phyloP scores from a whole-genome alignment of 2,329 filamentous ascomycete species.

The Orbilia brochopaga region DNA sequence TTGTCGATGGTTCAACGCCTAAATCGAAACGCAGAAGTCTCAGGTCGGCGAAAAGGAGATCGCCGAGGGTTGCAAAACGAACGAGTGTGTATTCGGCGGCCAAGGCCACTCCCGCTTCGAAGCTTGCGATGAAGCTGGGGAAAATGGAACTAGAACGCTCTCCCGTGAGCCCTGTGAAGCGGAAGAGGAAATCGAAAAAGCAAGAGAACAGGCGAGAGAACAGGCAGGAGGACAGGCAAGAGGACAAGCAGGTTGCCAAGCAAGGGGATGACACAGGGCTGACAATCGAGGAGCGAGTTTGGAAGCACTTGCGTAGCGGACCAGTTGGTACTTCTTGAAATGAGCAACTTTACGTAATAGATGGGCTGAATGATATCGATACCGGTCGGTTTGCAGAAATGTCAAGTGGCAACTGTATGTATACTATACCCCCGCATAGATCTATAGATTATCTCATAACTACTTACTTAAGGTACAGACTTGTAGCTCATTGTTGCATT shows the following conservation, averaged over 20 bases:
- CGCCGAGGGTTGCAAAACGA: neutral
- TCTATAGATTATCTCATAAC: too few species aligned
- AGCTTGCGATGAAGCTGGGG: neutral
- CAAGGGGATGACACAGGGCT: neutral
- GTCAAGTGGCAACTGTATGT: too few species aligned
- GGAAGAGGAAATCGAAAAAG: neutral
- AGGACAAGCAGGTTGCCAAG: neutral
- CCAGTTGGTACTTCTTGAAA: slow-evolving; percentile 21
- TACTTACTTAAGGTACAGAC: too few species aligned
- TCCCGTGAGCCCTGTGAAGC: slow-evolving; percentile 7
- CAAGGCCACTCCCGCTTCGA: neutral
- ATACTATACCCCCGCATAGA: too few species aligned
- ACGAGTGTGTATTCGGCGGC: neutral
- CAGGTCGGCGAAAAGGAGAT: neutral
- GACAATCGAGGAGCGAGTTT: slow-evolving; percentile 28
- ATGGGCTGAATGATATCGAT: neutral
- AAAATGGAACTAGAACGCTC: slow-evolving; percentile 17
- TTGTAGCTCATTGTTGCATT: too few species aligned
- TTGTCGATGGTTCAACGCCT: neutral
- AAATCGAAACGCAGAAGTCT: neutral
- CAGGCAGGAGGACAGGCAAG: slow-evolving; percentile 4
- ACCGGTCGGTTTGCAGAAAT: neutral
- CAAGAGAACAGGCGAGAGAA: neutral
- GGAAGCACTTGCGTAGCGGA: slow-evolving; percentile 39
- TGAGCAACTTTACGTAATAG: neutral